Conservation (phyloP, 2,329 filamentous ascomycete species). For the Metarhizium rileyi region DNA sequence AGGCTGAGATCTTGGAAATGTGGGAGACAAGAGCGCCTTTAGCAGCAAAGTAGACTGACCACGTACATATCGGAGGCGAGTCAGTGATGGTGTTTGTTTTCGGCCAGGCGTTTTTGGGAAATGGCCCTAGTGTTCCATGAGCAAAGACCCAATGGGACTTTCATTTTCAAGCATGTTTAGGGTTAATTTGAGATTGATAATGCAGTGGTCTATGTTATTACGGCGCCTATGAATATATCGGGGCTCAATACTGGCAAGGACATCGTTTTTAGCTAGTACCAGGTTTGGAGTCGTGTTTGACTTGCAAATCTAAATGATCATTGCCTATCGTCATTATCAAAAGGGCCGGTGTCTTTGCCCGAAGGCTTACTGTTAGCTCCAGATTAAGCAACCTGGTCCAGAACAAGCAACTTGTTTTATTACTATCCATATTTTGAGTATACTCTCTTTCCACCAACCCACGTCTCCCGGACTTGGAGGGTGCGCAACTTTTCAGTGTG, state of each 20-base stretch:
- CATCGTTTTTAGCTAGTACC: not conserved
- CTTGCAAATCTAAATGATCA: too few relatives aligned
- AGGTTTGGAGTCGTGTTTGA: not conserved
- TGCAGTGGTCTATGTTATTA: not conserved
- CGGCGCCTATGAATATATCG: not conserved
- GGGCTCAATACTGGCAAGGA: not conserved
- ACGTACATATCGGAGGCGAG: not conserved
- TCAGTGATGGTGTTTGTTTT: not conserved
- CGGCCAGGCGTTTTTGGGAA: not conserved
- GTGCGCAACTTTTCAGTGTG: constrained; percentile 42
- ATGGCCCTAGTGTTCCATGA: not conserved
- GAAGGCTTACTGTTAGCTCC: too few relatives aligned
- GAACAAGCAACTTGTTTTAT: too few relatives aligned
- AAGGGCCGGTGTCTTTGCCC: too few relatives aligned
- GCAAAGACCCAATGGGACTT: not conserved
- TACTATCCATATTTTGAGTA: constrained; percentile 19
- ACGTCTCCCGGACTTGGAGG: constrained; percentile 54
- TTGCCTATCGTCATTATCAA: too few relatives aligned
- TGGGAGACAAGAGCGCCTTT: not conserved
- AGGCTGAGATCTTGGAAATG: constrained; percentile 7
- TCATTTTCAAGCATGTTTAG: not conserved
- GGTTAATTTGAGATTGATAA: not conserved
- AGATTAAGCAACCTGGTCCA: too few relatives aligned
- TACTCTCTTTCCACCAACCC: constrained; percentile 50
- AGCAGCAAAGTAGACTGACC: not conserved